Evolutionary conservation across 179 eudicot genomes (phyloP).

Genomic region (Silene coronaria): DNA sequence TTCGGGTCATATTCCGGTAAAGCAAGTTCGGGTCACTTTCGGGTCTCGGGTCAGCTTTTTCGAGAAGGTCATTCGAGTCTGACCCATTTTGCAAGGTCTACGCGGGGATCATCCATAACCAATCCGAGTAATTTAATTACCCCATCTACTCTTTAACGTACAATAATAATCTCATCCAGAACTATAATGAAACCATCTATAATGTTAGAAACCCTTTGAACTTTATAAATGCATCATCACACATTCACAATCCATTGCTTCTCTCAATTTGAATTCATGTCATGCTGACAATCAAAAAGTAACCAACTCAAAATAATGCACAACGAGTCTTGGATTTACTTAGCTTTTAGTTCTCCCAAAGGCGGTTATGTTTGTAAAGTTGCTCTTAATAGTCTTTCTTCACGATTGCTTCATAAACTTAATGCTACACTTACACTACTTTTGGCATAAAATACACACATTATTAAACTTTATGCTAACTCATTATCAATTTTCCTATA

Average conservation of each 20-base stretch:
- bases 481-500: neutral
- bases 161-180: too few relatives aligned
- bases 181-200: too few relatives aligned
- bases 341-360: conserved; percentile 8
- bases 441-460: conserved; percentile 1
- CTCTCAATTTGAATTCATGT: neutral
- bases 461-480: conserved; percentile 3
- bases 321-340: neutral
- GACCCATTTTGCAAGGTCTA: too few relatives aligned
- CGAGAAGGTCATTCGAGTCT: too few relatives aligned
- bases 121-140: too few relatives aligned
- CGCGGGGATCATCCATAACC: too few relatives aligned
- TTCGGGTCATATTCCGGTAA: too few relatives aligned
- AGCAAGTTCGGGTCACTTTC: too few relatives aligned
- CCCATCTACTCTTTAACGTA: too few relatives aligned
- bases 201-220: neutral
- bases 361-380: neutral
- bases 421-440: conserved; percentile 1
- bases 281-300: neutral
- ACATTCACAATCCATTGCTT: too few relatives aligned
- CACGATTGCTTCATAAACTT: conserved; percentile 8
- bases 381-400: conserved; percentile 4
- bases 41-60: too few relatives aligned
- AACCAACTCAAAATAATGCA: neutral
- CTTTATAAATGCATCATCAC: neutral